A percentile compares a stretch with the other conserved stretches of the same genome.
Conservation (phyloP, 768 basidiomycete genomes). For the Collybiopsis luxurians region DNA sequence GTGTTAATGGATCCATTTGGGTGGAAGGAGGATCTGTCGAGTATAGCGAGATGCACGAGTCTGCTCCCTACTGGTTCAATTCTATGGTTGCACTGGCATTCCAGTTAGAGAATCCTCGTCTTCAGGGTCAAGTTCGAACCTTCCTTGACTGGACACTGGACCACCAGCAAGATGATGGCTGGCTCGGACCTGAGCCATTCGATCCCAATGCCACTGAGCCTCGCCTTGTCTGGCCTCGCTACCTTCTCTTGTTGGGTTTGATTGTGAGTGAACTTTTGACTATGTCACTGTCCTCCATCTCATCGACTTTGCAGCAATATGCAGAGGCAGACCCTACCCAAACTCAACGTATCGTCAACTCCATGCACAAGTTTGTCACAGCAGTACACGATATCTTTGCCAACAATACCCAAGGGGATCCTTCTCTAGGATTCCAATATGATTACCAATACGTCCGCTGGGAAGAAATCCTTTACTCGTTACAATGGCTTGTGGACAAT, state of each 20-base stretch:
- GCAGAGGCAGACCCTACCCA: constrained; percentile 39
- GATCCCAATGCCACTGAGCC: constrained; percentile 34
- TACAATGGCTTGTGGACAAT: constrained; percentile 41
- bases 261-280: constrained; percentile 22
- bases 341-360: constrained; percentile 31
- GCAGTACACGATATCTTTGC: constrained; percentile 34
- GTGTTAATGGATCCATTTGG: constrained; percentile 43
- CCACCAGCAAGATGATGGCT: constrained; percentile 35
- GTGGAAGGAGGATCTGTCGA: constrained; percentile 39
- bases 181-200: constrained; percentile 39
- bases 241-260: constrained; percentile 35
- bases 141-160: constrained; percentile 39
- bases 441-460: constrained; percentile 41
- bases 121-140: constrained; percentile 34
- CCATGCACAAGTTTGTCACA: constrained; percentile 35
- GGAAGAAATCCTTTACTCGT: constrained; percentile 38
- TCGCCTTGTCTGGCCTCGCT: constrained; percentile 40
- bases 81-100: constrained; percentile 41
- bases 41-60: constrained; percentile 43
- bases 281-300: neutral
- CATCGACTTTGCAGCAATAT: constrained; percentile 30
- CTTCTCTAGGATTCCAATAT: constrained; percentile 37
- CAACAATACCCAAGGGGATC: constrained; percentile 31
- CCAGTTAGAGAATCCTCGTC: constrained; percentile 33
- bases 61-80: constrained; percentile 43